Conservation (phyloP, 2,329 filamentous ascomycete species). For the Fusarium ramigenum region DNA sequence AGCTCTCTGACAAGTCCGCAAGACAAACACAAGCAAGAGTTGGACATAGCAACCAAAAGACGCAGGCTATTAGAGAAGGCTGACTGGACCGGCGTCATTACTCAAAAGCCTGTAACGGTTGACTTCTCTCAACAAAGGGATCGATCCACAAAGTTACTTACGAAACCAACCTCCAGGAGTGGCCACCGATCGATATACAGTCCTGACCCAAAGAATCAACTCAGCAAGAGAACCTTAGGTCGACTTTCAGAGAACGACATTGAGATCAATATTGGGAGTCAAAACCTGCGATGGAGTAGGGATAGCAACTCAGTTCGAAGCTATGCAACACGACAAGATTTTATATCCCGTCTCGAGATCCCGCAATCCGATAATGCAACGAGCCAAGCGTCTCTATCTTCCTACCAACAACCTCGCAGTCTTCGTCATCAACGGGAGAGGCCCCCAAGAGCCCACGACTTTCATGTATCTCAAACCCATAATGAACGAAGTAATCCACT, state of each 20-base stretch:
- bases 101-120: conserved; percentile 44
- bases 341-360: not conserved
- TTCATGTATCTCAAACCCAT: too few species aligned
- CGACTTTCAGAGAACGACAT: conserved; percentile 16
- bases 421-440: not conserved
- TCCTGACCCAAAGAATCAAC: not conserved
- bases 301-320: conserved; percentile 42
- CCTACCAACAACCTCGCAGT: not conserved
- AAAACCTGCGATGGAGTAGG: conserved; percentile 44
- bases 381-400: not conserved
- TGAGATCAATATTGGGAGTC: conserved; percentile 43
- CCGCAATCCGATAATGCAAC: not conserved
- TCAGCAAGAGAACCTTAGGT: not conserved
- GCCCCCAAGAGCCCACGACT: not conserved
- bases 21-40: not conserved
- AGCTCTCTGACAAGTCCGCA: not conserved
- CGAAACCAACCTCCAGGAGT: not conserved
- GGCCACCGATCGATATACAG: not conserved
- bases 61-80: conserved; percentile 39
- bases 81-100: conserved; percentile 46
- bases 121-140: conserved; percentile 30
- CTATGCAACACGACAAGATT: not conserved
- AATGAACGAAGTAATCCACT: not conserved
- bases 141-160: not conserved
- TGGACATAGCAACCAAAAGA: conserved; percentile 38